These are phyloP conservation scores for Alternaria brassicae DNA, from an alignment of 2,329 filamentous ascomycete species.

Conservation along the genomic window DNA sequence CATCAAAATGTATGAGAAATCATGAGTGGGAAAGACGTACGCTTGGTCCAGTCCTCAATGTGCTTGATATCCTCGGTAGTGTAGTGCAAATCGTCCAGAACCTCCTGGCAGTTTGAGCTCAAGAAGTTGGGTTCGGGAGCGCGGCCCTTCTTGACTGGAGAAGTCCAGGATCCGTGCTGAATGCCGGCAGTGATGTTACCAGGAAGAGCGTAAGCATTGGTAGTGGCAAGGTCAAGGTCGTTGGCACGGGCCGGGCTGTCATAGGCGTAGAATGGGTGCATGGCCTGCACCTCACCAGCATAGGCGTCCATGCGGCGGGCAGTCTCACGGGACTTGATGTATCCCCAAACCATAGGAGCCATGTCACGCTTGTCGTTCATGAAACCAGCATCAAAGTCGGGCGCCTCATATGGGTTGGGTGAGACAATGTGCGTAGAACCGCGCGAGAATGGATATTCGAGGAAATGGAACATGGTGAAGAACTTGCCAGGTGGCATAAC, in stretches of 20 bases:
- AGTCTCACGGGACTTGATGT: conserved; percentile 82
- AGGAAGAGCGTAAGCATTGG: conserved; percentile 76
- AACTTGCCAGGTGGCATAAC: conserved; percentile 76
- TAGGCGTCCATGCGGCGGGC: conserved; percentile 80
- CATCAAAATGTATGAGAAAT: not conserved
- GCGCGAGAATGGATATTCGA: conserved; percentile 30
- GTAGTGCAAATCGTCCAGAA: conserved; percentile 72
- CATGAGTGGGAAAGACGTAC: conserved; percentile 25
- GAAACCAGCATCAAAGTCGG: conserved; percentile 82
- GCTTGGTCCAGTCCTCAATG: conserved; percentile 68
- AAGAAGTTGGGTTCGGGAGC: conserved; percentile 60
- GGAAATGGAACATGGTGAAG: conserved; percentile 69
- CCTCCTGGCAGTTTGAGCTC: conserved; percentile 68
- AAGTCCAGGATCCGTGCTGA: conserved; percentile 75
- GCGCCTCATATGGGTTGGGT: conserved; percentile 74
- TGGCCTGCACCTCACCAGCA: conserved; percentile 69
- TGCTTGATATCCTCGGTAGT: conserved; percentile 67
- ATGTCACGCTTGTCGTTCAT: conserved; percentile 88
- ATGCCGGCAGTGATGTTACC: conserved; percentile 75
- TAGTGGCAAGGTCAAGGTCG: conserved; percentile 77
- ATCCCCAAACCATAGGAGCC: conserved; percentile 81
- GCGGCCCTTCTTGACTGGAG: conserved; percentile 64
- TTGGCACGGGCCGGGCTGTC: conserved; percentile 72
- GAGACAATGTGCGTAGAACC: conserved; percentile 74
- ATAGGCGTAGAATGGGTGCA: conserved; percentile 76